These are phyloP conservation scores for Cercospora beticola DNA, from an alignment of 2,329 filamentous ascomycete species.

Conservation along the genomic window DNA sequence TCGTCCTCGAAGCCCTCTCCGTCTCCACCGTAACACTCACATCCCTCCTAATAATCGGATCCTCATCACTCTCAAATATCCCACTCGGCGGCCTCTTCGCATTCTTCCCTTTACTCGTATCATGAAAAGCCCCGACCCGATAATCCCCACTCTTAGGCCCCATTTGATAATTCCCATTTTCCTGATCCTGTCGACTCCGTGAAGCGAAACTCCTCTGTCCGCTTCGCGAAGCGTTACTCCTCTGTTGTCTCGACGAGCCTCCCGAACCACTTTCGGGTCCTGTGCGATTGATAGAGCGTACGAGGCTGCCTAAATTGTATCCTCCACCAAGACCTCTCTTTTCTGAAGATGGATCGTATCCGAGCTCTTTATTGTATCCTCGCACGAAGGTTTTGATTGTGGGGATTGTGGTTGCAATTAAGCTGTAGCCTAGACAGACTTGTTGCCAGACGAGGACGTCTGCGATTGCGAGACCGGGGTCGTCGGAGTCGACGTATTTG, in stretches of 20 bases:
- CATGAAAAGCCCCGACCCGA: conserved; percentile 23
- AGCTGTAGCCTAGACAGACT: conserved; percentile 33
- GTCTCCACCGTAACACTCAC: conserved; percentile 26
- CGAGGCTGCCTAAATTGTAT: conserved; percentile 23
- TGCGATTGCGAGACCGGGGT: conserved; percentile 27
- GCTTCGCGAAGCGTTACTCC: conserved; percentile 8
- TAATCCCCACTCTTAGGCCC: conserved; percentile 22
- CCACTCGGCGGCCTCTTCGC: conserved; percentile 20
- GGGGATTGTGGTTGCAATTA: conserved; percentile 35
- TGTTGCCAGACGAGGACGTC: conserved; percentile 33
- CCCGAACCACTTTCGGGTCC: neutral
- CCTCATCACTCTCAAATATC: conserved; percentile 23
- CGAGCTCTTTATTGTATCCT: conserved; percentile 31
- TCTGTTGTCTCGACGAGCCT: conserved; percentile 3
- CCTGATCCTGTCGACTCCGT: conserved; percentile 7
- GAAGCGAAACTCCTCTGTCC: conserved; percentile 10
- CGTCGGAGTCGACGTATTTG: conserved; percentile 25
- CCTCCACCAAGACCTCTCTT: conserved; percentile 24
- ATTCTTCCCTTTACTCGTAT: conserved; percentile 15
- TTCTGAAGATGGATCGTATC: conserved; percentile 22
- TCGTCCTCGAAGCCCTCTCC: conserved; percentile 14
- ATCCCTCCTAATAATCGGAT: conserved; percentile 31
- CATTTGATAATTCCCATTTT: conserved; percentile 16
- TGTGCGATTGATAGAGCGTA: conserved; percentile 18
- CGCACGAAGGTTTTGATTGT: conserved; percentile 35